Evolutionary conservation across 2,329 filamentous ascomycete genomes (phyloP), one percentile per base, ranked within the genome.

Genomic region (Nannizziopsis barbatae): DNA sequence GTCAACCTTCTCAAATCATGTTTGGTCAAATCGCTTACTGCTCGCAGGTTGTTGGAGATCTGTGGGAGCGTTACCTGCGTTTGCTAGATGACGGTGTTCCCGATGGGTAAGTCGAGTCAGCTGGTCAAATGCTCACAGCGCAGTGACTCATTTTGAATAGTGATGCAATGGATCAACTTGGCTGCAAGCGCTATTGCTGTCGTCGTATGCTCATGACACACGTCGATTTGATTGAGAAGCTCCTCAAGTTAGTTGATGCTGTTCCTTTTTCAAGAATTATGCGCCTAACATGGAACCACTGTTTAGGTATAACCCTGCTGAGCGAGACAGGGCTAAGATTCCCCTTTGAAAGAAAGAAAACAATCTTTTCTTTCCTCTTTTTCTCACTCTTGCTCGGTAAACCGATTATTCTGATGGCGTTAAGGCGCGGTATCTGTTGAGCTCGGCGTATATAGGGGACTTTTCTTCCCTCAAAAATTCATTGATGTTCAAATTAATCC

Each of bases 161-260:
- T 62, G 88, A 95, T 65, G 92, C 90, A 37, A 94, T 98, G 84
- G 89, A 96, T 68, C 79, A 88, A 64, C 81, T 98, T 46, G 88
- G 88, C 49, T 84, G 93, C 62, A 90, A 87, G 70, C 81, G 92
- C 59, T 98, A 98, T 75, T 98, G 92, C 78, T 98, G 92, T 74
- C 86, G 92, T 59, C 84, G 92, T 62, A 98, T 98, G 92, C 81
- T 98, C 68, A 95, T 98, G 85, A 98, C 92, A 52, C 92, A 98
- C 70, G 92, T 98, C 61, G 92, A 98, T 67, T 75, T 98, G 53
- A 95, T 98, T 60, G 92, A 98, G 76, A 98, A 98, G 72, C 80
- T 98, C 44, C 80, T 98, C 56, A 86, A 90, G 86, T 94, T 81
- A 58, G 78, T 60, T 32, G 37, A 14, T 3, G 48, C n/a, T n/a